These are phyloP conservation scores for Dittrichia graveolens DNA, from an alignment of 129 eudicot genomes.

Conservation along the genomic window DNA sequence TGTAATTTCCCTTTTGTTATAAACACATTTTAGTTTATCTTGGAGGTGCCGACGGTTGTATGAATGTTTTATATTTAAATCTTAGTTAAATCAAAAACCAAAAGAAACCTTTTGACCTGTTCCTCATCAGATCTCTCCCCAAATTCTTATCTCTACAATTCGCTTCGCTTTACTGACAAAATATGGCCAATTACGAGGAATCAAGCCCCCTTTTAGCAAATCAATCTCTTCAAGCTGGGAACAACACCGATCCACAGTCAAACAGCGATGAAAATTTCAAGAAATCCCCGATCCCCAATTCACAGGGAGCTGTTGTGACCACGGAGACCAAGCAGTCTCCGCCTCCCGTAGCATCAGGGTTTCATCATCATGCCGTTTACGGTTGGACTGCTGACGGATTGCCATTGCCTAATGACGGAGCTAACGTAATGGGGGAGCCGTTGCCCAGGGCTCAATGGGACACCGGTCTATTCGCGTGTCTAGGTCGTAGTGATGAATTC, in stretches of 20 bases:
- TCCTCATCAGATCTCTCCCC: conserved; percentile 19
- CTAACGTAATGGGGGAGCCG: conserved; percentile 57
- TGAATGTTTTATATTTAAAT: neutral
- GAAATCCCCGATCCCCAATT: conserved; percentile 33
- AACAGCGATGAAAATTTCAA: conserved; percentile 26
- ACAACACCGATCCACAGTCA: conserved; percentile 24
- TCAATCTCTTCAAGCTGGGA: conserved; percentile 21
- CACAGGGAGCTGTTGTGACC: conserved; percentile 13
- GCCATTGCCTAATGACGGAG: conserved; percentile 50
- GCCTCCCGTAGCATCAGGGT: conserved; percentile 2
- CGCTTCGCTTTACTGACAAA: neutral
- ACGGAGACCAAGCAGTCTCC: conserved; percentile 32
- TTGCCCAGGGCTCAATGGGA: conserved; percentile 64
- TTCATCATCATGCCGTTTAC: conserved; percentile 24
- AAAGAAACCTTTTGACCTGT: conserved; percentile 11
- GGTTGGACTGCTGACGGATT: conserved; percentile 90
- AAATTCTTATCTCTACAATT: conserved; percentile 3
- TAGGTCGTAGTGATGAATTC: conserved; percentile 78
- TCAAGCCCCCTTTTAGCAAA: conserved; percentile 68
- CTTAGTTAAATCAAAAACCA: neutral
- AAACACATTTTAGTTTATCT: neutral
- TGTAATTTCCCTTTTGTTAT: too few species aligned
- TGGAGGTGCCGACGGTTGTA: neutral
- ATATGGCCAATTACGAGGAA: conserved; percentile 71
- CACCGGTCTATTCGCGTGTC: conserved; percentile 65